Evolutionary conservation across 805 yeast genomes (phyloP).

Genomic region (Metschnikowia gelsemii): DNA sequence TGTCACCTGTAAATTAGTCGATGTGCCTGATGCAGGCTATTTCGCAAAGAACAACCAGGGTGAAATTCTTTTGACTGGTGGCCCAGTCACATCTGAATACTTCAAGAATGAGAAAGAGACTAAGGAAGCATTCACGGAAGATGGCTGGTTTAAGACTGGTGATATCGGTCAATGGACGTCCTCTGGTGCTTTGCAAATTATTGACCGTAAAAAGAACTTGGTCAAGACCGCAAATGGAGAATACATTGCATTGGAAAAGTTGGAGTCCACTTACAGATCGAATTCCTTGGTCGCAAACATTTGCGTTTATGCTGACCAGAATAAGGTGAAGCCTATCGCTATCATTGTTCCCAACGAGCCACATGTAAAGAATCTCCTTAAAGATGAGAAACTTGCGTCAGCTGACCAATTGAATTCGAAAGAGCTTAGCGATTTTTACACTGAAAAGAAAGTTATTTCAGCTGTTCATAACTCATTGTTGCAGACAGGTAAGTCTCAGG

Average conservation of each 20-base stretch:
- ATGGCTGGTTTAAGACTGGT: constrained; percentile 96
- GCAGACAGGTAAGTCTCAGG: constrained; percentile 76
- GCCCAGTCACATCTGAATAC: constrained; percentile 70
- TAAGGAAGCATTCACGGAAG: constrained; percentile 68
- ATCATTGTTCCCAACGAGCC: constrained; percentile 80
- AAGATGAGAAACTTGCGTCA: constrained; percentile 49
- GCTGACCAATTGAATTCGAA: constrained; percentile 46
- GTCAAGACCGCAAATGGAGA: constrained; percentile 97
- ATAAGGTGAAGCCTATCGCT: constrained; percentile 88
- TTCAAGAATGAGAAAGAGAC: constrained; percentile 85
- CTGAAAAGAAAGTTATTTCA: constrained; percentile 54
- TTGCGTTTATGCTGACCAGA: constrained; percentile 90
- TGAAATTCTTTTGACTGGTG: constrained; percentile 81
- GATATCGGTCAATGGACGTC: constrained; percentile 93
- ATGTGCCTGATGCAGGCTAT: constrained; percentile 89
- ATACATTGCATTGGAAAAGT: constrained; percentile 93
- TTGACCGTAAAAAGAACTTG: constrained; percentile 94
- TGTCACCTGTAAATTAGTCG: constrained; percentile 83
- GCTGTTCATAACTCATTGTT: constrained; percentile 59
- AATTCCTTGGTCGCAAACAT: constrained; percentile 72
- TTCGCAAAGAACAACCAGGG: constrained; percentile 89
- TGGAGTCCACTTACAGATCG: constrained; percentile 89
- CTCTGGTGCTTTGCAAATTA: constrained; percentile 74
- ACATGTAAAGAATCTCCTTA: constrained; percentile 55
- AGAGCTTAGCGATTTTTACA: constrained; percentile 48